These are phyloP conservation scores for Lipomyces kockii DNA, from an alignment of 805 yeast species.

Conservation along the genomic window DNA sequence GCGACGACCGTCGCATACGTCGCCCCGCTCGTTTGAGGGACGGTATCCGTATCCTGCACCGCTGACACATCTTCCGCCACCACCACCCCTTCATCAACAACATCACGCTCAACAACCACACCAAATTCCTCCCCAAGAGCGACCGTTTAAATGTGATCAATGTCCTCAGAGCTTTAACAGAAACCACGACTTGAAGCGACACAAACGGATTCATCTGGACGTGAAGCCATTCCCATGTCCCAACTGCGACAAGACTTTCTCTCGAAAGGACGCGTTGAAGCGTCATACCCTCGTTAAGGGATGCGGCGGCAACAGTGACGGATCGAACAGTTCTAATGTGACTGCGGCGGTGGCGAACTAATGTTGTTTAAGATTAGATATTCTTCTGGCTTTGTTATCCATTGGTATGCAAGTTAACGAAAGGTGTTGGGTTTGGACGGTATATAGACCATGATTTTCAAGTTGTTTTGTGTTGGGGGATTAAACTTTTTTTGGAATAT, in stretches of 20 bases:
- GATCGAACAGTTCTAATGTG: slow-evolving; percentile 2
- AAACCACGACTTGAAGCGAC: slow-evolving; percentile 38
- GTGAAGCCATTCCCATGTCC: slow-evolving; percentile 39
- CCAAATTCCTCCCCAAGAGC: slow-evolving; percentile 23
- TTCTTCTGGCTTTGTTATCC: neutral
- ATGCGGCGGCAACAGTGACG: slow-evolving; percentile 24
- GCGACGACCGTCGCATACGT: slow-evolving; percentile 28
- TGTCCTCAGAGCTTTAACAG: slow-evolving; percentile 38
- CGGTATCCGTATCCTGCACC: slow-evolving; percentile 28
- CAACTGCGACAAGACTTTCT: slow-evolving; percentile 37
- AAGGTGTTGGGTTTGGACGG: neutral
- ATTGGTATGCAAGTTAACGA: neutral
- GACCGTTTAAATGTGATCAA: slow-evolving; percentile 38
- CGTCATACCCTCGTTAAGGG: slow-evolving; percentile 37
- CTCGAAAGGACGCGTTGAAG: slow-evolving; percentile 39
- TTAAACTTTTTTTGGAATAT: neutral
- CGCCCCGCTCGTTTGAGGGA: slow-evolving; percentile 26
- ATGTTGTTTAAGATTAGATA: neutral
- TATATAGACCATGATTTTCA: neutral
- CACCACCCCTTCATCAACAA: neutral
- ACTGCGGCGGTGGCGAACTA: slow-evolving; percentile 2
- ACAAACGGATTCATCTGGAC: slow-evolving; percentile 37
- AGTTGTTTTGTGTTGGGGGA: neutral
- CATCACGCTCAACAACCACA: slow-evolving; percentile 10
- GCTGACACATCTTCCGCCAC: slow-evolving; percentile 26